Conservation (phyloP, 192 early-diverging fungal genomes). For the Geranomyces variabilis region DNA sequence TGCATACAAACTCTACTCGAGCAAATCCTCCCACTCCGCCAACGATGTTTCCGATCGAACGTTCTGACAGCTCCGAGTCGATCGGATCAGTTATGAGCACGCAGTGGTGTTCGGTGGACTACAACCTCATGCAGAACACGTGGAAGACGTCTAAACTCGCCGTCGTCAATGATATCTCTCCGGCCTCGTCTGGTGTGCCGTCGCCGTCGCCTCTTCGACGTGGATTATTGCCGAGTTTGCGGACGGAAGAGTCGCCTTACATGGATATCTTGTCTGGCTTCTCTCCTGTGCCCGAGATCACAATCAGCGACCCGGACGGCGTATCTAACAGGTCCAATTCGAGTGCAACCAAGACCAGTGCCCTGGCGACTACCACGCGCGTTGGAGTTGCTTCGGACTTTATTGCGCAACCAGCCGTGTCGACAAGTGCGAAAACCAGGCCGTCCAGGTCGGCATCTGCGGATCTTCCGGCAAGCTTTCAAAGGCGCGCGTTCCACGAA, state of each 20-base stretch:
- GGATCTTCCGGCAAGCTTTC: too few relatives aligned
- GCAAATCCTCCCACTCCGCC: neutral
- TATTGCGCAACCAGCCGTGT: neutral
- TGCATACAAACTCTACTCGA: too few relatives aligned
- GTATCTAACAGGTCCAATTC: too few relatives aligned
- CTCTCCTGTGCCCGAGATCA: neutral
- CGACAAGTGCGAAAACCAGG: neutral
- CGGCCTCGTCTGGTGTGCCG: neutral
- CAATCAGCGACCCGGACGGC: neutral
- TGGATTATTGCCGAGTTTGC: neutral
- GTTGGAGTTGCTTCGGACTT: neutral
- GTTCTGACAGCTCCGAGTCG: constrained; percentile 5
- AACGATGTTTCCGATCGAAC: neutral
- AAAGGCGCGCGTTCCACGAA: too few relatives aligned
- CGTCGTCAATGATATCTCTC: neutral
- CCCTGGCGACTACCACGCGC: neutral
- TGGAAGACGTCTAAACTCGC: constrained; percentile 1
- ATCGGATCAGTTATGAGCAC: constrained; percentile 4
- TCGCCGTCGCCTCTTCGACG: neutral
- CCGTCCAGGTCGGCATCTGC: neutral
- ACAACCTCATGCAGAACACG: neutral
- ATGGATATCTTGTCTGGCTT: neutral
- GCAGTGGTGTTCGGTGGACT: constrained; percentile 11
- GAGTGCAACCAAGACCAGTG: neutral
- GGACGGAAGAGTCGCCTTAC: neutral